These are phyloP conservation scores for Exophiala sp. DNA, from an alignment of 2,329 filamentous ascomycete species.

Conservation along the genomic window DNA sequence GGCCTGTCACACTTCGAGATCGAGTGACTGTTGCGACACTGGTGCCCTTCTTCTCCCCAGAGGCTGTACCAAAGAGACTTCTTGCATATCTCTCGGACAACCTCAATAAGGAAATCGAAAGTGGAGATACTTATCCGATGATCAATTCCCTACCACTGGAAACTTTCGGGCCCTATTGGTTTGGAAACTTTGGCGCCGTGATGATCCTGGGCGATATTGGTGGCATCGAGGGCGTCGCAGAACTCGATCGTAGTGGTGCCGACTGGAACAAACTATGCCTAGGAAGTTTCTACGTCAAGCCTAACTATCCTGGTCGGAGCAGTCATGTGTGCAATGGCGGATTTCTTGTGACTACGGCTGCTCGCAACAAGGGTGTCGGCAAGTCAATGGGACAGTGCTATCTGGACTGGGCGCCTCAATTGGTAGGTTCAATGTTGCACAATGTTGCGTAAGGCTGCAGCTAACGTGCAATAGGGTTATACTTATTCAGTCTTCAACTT, in stretches of 20 bases:
- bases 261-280: conserved; percentile 81
- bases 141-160: conserved; percentile 70
- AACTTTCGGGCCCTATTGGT: conserved; percentile 80
- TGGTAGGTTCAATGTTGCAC: conserved; percentile 39
- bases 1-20: conserved; percentile 78
- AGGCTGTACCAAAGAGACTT: conserved; percentile 71
- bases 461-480: conserved; percentile 59
- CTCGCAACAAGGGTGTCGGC: conserved; percentile 70
- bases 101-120: conserved; percentile 85
- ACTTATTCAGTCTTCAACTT: conserved; percentile 92
- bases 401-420: conserved; percentile 69
- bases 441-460: background rate
- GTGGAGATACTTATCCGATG: conserved; percentile 90
- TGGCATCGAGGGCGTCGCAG: conserved; percentile 52
- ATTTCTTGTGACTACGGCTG: conserved; percentile 70
- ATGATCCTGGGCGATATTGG: conserved; percentile 79
- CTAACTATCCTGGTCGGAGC: conserved; percentile 86
- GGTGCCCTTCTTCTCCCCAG: conserved; percentile 73
- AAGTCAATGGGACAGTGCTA: conserved; percentile 73
- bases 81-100: conserved; percentile 76
- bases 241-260: conserved; percentile 51
- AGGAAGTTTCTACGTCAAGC: conserved; percentile 91
- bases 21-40: conserved; percentile 79
- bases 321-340: conserved; percentile 81
- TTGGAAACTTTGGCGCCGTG: conserved; percentile 82